Percentiles rank a stretch among this genome's conserved stretches.
Evolutionary conservation across 176 grass and related monocot genomes (phyloP).

Genomic region (Panicum miliaceum): DNA sequence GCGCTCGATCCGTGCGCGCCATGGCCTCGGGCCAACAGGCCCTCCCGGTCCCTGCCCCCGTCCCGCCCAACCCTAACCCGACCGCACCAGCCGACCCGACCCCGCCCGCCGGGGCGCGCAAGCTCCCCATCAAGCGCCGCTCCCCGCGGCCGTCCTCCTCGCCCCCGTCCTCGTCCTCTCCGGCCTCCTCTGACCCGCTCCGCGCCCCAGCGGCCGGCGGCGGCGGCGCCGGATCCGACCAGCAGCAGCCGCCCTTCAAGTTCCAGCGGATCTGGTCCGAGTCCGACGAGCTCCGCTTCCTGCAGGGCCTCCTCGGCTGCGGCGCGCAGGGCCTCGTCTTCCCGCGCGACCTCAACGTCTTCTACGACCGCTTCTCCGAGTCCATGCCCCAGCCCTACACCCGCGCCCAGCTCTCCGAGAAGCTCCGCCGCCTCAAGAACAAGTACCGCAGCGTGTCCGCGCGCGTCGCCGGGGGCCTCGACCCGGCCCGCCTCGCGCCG

Average conservation of each 20-base stretch:
- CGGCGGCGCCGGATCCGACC: conserved; percentile 4
- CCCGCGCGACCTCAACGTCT: conserved; percentile 91
- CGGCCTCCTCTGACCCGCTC: conserved; percentile 44
- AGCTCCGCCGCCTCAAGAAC: conserved; percentile 86
- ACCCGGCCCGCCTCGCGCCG: conserved; percentile 82
- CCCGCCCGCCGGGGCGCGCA: conserved; percentile 56
- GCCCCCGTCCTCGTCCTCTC: conserved; percentile 46
- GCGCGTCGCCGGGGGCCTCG: conserved; percentile 66
- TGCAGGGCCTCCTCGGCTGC: conserved; percentile 84
- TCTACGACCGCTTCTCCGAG: conserved; percentile 97
- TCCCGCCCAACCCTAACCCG: conserved; percentile 57
- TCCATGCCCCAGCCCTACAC: conserved; percentile 90
- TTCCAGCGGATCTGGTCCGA: conserved; percentile 92
- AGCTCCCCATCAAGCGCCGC: conserved; percentile 99
- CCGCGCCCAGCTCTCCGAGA: conserved; percentile 93
- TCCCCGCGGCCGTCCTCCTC: conserved; percentile 50
- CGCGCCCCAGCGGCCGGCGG: neutral
- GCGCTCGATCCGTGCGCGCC: conserved; percentile 54
- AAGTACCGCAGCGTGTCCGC: conserved; percentile 64
- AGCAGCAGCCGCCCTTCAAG: conserved; percentile 62
- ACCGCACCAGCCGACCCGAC: conserved; percentile 51
- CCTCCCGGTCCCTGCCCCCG: conserved; percentile 42
- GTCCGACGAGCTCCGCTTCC: conserved; percentile 84
- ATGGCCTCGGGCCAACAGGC: conserved; percentile 65
- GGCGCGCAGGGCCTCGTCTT: conserved; percentile 89